A percentile compares a stretch with the other conserved stretches of the same genome.
Conservation (phyloP, 2,329 filamentous ascomycete genomes). For the Neonectria ditissima region DNA sequence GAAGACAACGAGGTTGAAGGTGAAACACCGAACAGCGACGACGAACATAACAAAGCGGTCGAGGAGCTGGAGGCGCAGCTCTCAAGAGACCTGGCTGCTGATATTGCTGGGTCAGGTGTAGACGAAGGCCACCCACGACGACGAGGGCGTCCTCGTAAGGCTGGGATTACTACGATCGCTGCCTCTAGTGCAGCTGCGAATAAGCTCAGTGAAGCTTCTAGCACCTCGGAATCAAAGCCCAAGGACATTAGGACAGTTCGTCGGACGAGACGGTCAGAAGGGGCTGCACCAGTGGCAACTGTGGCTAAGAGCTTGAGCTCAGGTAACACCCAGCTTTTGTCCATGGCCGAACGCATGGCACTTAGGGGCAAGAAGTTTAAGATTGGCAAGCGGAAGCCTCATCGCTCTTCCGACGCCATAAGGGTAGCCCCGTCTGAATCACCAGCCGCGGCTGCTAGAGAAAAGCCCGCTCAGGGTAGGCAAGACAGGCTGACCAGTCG, state of each 20-base stretch:
- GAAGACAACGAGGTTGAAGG: constrained; percentile 2
- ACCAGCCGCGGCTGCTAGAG: constrained; percentile 4
- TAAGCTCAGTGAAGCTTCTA: neutral
- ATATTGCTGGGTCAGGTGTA: constrained; percentile 7
- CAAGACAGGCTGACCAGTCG: constrained; percentile 4
- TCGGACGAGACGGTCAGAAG: constrained; percentile 39
- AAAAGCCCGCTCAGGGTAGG: constrained; percentile 2
- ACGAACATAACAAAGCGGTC: constrained; percentile 34
- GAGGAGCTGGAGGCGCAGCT: constrained; percentile 36
- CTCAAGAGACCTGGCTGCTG: constrained; percentile 28
- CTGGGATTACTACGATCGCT: constrained; percentile 43
- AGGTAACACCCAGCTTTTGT: constrained; percentile 56
- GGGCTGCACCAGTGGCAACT: constrained; percentile 14
- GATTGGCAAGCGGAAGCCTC: constrained; percentile 56
- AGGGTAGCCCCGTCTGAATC: constrained; percentile 18
- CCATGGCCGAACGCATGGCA: constrained; percentile 69
- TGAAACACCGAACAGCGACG: constrained; percentile 22
- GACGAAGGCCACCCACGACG: constrained; percentile 27
- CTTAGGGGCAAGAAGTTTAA: constrained; percentile 65
- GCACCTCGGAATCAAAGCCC: constrained; percentile 8
- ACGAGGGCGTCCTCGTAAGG: constrained; percentile 45
- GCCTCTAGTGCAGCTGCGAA: constrained; percentile 26
- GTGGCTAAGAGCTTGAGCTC: constrained; percentile 22
- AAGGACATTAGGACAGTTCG: constrained; percentile 36
- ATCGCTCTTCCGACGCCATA: constrained; percentile 11